Conservation (phyloP, 148 eudicot genomes). For the Rheum nobile region DNA sequence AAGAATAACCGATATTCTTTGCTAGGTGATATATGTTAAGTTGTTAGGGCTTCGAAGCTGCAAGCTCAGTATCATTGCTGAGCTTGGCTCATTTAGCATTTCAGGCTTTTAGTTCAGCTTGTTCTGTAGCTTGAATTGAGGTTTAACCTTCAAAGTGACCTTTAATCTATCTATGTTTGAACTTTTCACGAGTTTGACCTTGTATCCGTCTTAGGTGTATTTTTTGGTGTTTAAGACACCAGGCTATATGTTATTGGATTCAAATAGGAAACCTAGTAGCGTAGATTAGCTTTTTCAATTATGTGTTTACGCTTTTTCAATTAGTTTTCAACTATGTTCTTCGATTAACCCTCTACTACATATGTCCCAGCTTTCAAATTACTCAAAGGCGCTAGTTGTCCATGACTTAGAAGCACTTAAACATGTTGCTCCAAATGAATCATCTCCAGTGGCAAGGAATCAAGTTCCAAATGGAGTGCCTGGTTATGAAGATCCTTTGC, state of each 20-base stretch:
- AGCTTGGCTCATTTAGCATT: neutral
- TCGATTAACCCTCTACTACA: neutral
- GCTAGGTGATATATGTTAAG: neutral
- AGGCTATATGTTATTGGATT: neutral
- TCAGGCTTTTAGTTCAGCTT: neutral
- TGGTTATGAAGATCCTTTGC: conserved; percentile 15
- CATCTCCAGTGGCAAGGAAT: conserved; percentile 11
- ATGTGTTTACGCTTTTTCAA: no score
- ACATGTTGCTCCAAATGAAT: conserved; percentile 13
- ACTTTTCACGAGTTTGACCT: neutral
- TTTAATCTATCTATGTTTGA: neutral
- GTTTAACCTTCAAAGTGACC: neutral
- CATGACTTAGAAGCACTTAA: conserved; percentile 15
- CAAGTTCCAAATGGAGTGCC: conserved; percentile 19
- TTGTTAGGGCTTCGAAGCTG: neutral
- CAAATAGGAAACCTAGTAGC: neutral
- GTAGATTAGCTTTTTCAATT: neutral
- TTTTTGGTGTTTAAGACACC: neutral
- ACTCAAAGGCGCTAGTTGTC: conserved; percentile 13
- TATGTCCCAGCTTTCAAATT: conserved; percentile 17
- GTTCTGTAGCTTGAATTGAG: neutral
- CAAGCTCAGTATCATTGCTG: neutral
- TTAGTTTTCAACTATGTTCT: neutral
- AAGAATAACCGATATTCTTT: neutral
- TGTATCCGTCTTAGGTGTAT: neutral